These are phyloP conservation scores for Phytopythium boreale DNA, from an alignment of 352 stramenopile species.

Conservation along the genomic window DNA sequence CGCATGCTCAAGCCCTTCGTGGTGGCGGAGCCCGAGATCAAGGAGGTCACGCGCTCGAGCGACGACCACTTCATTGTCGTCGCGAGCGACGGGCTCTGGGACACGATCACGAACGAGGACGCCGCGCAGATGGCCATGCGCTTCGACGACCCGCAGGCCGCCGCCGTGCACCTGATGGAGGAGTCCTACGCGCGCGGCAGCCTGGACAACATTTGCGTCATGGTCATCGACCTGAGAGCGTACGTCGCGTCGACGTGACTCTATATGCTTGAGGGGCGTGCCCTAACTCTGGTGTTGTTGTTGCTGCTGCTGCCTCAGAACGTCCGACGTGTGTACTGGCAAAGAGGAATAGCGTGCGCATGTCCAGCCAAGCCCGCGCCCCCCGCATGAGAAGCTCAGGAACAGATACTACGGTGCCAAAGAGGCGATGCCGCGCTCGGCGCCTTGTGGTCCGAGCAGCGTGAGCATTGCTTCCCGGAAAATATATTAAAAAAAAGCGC, in stretches of 20 bases:
- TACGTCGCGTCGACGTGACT: slow-evolving; percentile 16
- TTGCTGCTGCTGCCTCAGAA: neutral
- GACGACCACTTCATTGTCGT: slow-evolving; percentile 85
- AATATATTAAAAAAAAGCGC: slow-evolving; percentile 3
- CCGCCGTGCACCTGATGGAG: slow-evolving; percentile 80
- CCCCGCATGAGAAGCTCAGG: neutral
- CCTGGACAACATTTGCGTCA: slow-evolving; percentile 90
- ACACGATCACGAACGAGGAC: slow-evolving; percentile 89
- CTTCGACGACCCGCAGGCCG: slow-evolving; percentile 62
- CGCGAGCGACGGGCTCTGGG: slow-evolving; percentile 91
- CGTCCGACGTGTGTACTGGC: neutral
- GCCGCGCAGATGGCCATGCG: slow-evolving; percentile 69
- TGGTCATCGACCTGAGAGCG: slow-evolving; percentile 88
- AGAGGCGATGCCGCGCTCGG: neutral
- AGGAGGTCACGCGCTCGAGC: slow-evolving; percentile 48
- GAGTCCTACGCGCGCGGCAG: slow-evolving; percentile 82
- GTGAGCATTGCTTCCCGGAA: neutral
- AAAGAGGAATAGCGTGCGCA: slow-evolving; percentile 3
- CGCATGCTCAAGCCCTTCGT: slow-evolving; percentile 91
- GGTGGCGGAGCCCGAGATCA: slow-evolving; percentile 89
- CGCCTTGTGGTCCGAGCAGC: neutral
- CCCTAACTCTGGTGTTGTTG: neutral
- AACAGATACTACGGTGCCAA: neutral
- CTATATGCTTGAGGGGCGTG: neutral
- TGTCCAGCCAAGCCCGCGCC: too few relatives aligned